Conservation (phyloP, 2,329 filamentous ascomycete species). For the Calycina herbarum region DNA sequence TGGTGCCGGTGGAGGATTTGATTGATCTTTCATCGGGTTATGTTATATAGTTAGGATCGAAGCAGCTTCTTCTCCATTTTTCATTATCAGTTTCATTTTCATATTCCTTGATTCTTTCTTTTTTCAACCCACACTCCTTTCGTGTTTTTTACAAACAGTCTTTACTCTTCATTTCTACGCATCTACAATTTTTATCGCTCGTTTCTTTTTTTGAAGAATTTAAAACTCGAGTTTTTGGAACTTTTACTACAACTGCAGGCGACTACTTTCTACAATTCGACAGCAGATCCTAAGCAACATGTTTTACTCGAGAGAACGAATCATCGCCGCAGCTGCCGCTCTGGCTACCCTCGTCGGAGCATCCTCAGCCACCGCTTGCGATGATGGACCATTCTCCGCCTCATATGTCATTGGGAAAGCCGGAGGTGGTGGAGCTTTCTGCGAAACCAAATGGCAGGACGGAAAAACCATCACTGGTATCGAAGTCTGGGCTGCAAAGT, state of each 20-base stretch:
- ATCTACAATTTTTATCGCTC: neutral
- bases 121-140: neutral
- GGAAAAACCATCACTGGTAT: constrained; percentile 4
- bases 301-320: neutral
- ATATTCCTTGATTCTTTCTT: neutral
- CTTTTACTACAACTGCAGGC: neutral
- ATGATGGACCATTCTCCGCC: neutral
- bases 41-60: neutral
- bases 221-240: neutral
- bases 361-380: neutral
- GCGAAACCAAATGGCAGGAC: constrained; percentile 6
- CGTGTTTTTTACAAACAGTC: neutral
- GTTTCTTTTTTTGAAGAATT: neutral
- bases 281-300: neutral
- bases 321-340: neutral
- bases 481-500: constrained; percentile 10
- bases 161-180: neutral
- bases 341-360: neutral
- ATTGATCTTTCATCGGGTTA: neutral
- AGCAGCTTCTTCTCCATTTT: neutral
- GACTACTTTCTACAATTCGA: neutral
- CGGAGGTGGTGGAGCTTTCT: neutral
- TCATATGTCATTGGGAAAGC: neutral
- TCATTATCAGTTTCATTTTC: neutral
- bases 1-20: neutral